phyloP scores from a whole-genome alignment of 371 early-diverging fungal genomes.

The Rhizopus sp. region DNA sequence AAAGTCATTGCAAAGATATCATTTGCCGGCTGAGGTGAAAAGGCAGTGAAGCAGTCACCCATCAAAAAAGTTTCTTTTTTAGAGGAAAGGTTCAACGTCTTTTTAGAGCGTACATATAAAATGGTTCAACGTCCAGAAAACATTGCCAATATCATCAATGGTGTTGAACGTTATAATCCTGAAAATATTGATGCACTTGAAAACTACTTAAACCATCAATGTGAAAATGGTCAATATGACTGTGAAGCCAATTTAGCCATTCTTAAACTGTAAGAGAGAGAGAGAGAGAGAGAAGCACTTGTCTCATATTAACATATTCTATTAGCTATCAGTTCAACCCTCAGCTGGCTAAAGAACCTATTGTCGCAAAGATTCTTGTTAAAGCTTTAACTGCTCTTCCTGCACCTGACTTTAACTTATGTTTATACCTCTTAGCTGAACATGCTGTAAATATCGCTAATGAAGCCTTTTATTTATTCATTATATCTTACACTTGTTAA shows the following conservation, averaged over 20 bases:
- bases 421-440: constrained; percentile 81
- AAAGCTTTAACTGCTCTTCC: constrained; percentile 85
- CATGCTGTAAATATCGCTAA: constrained; percentile 51
- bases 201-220: constrained; percentile 80
- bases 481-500: too few species aligned
- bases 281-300: constrained; percentile 24
- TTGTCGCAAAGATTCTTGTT: constrained; percentile 74
- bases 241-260: constrained; percentile 89
- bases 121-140: constrained; percentile 66
- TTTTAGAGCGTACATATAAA: neutral
- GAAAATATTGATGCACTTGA: constrained; percentile 81
- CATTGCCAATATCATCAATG: constrained; percentile 75
- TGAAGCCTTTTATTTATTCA: neutral
- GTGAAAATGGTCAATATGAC: constrained; percentile 78
- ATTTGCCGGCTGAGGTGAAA: too few species aligned
- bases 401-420: constrained; percentile 88
- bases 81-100: neutral
- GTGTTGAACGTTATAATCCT: constrained; percentile 89
- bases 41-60: neutral
- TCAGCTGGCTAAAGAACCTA: constrained; percentile 66
- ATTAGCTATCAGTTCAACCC: constrained; percentile 89
- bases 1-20: too few species aligned
- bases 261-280: constrained; percentile 74
- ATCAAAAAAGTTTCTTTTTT: constrained; percentile 3
- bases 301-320: neutral